Evolutionary conservation across 345 rosid species (phyloP).

Genomic region (Arabidopsis suecica): DNA sequence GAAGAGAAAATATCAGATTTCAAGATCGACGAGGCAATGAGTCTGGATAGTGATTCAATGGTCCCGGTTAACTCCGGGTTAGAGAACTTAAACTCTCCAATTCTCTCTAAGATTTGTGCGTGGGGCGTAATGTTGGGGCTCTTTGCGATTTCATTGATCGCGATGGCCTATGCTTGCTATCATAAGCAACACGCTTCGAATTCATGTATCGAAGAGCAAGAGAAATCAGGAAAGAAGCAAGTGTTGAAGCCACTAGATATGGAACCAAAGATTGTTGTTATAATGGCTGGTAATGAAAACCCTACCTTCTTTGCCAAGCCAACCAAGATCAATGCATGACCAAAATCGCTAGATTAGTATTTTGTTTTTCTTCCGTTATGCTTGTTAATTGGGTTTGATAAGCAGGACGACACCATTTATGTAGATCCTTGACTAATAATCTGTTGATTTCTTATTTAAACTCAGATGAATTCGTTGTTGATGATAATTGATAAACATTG

Average conservation of each 20-base stretch:
- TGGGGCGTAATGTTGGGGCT: slow-evolving; percentile 58
- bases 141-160: slow-evolving; percentile 49
- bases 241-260: slow-evolving; percentile 47
- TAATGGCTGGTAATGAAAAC: slow-evolving; percentile 68
- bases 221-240: slow-evolving; percentile 33
- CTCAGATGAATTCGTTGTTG: neutral
- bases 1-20: neutral
- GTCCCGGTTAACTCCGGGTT: slow-evolving; percentile 25
- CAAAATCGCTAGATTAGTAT: neutral
- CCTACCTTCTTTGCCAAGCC: slow-evolving; percentile 69
- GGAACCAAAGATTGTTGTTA: slow-evolving; percentile 73
- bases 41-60: slow-evolving; percentile 45
- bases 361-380: neutral
- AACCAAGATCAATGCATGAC: slow-evolving; percentile 40
- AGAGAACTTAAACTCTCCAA: slow-evolving; percentile 51
- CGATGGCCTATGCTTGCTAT: slow-evolving; percentile 57
- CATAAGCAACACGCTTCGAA: slow-evolving; percentile 12
- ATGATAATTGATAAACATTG: neutral
- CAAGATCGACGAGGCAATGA: slow-evolving; percentile 46
- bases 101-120: slow-evolving; percentile 59
- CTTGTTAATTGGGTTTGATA: neutral
- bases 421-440: neutral
- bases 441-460: neutral
- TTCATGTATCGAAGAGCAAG: slow-evolving; percentile 29
- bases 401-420: neutral